A percentile compares a stretch with the other conserved stretches of the same genome.
phyloP scores from a whole-genome alignment of 1,284 basidiomycete species.

The Austropuccinia psidii region DNA sequence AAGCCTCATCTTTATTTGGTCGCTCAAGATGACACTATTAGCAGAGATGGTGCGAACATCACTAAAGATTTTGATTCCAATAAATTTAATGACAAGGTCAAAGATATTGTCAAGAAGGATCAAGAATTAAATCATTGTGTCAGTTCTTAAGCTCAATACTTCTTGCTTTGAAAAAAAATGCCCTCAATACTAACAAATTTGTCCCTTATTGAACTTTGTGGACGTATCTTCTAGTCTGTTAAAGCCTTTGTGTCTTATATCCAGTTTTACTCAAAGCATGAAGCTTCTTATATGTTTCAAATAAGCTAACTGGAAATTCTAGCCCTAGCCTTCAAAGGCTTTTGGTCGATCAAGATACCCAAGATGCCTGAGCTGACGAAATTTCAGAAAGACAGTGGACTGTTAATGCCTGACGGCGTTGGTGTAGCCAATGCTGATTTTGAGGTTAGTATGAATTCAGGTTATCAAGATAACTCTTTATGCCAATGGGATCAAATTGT shows the following conservation, averaged over 20 bases:
- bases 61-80: background rate
- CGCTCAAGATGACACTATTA: constrained; percentile 34
- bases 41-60: background rate
- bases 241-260: constrained; percentile 91
- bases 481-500: too few relatives aligned
- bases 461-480: too few relatives aligned
- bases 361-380: constrained; percentile 86
- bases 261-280: constrained; percentile 90
- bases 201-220: constrained; percentile 64
- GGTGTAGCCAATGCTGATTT: constrained; percentile 41
- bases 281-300: constrained; percentile 92
- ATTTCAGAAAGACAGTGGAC: constrained; percentile 47
- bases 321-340: constrained; percentile 67
- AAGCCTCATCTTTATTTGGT: constrained; percentile 53
- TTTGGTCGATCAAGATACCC: constrained; percentile 81
- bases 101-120: constrained; percentile 36
- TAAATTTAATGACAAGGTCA: background rate
- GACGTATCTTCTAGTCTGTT: constrained; percentile 57
- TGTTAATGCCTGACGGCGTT: constrained; percentile 44
- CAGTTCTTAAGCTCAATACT: constrained; percentile 55
- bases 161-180: too few relatives aligned
- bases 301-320: constrained; percentile 74
- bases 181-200: constrained; percentile 57
- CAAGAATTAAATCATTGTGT: constrained; percentile 30
- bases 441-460: constrained; percentile 38